Evolutionary conservation across 352 stramenopile genomes (phyloP), one percentile per base, ranked within the genome.

Genomic region (Globisporangium spiculum): DNA sequence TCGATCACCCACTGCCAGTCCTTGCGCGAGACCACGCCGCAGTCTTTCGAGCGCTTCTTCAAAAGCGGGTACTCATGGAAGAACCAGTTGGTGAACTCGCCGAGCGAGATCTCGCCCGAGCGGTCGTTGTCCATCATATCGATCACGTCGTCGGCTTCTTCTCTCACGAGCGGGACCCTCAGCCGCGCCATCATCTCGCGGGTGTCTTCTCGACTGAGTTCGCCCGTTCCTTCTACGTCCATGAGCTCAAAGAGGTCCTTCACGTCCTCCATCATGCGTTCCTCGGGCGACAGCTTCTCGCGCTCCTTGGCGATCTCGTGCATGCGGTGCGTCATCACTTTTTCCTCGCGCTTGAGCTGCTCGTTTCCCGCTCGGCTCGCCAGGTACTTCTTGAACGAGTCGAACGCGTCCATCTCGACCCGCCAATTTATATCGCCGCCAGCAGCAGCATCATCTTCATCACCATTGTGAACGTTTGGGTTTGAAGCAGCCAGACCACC

Each of bases 121-220:
- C 68, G 70, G 55, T 94, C 86, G 53, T 73, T 84, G 72, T 94
- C 86, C 80, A 94, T 94, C 86, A 94, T 94, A 14, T 77, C 77
- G 20, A 93, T 77, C 9, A 93, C 86, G 63, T 93, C 86, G 9
- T 81, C 73, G 0, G 76, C 63, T 44, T 94, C 86, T 1, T 81
- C 78, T 16, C 63, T 56, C 10, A 74, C 75, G 36, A 94, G 63
- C 5, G 86, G 84, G 20, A 94, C 75, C 48, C 84, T 83, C 55
- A 94, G 60, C 0, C 79, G 74, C 59, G 58, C 75, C 53, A 90
- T 90, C 34, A 92, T 66, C 52, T 78, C 81, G 14, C 69, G 70
- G 1, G 75, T 86, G 12, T 68, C 65, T 6, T 88, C 81, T 14
- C 81, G 68, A 7, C 74, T 82, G 2, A 91, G 65, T 68, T 90